Conservation (phyloP, 192 early-diverging fungal species). For the Kickxella alabastrina region DNA sequence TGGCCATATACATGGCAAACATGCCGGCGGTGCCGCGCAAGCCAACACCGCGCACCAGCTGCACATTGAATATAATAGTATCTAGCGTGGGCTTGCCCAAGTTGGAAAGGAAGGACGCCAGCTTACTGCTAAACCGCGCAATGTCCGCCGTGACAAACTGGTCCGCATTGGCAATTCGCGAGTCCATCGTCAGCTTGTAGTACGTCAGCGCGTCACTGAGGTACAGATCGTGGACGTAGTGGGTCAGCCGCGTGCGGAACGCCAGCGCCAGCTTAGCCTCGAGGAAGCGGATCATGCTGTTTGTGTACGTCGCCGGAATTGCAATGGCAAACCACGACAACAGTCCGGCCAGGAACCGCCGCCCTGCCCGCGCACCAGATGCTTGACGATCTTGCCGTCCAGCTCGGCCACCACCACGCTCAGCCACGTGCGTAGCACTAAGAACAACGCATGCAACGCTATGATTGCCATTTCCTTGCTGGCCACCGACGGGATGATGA, state of each 20-base stretch:
- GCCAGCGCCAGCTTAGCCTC: slow-evolving; percentile 64
- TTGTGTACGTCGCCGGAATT: slow-evolving; percentile 94
- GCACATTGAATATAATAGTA: slow-evolving; percentile 87
- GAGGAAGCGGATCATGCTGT: slow-evolving; percentile 79
- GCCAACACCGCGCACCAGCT: slow-evolving; percentile 83
- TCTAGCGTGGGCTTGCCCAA: slow-evolving; percentile 94
- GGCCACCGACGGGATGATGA: slow-evolving; percentile 74
- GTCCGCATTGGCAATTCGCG: slow-evolving; percentile 84
- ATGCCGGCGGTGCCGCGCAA: slow-evolving; percentile 77
- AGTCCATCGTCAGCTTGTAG: slow-evolving; percentile 88
- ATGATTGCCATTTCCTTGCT: slow-evolving; percentile 81
- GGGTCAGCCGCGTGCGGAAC: slow-evolving; percentile 83
- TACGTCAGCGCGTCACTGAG: slow-evolving; percentile 84
- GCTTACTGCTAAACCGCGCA: slow-evolving; percentile 82
- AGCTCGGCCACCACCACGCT: slow-evolving; percentile 87
- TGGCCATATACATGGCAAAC: slow-evolving; percentile 72
- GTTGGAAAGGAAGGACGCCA: slow-evolving; percentile 86
- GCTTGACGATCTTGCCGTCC: slow-evolving; percentile 91
- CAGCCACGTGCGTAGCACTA: slow-evolving; percentile 87
- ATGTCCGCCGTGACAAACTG: slow-evolving; percentile 90
- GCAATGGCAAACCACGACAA: slow-evolving; percentile 92
- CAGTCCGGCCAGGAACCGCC: slow-evolving; percentile 71
- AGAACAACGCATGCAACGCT: slow-evolving; percentile 75
- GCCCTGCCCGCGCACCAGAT: slow-evolving; percentile 85
- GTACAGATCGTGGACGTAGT: slow-evolving; percentile 85